phyloP scores from a whole-genome alignment of 352 stramenopile genomes.

The Phytophthora melonis region DNA sequence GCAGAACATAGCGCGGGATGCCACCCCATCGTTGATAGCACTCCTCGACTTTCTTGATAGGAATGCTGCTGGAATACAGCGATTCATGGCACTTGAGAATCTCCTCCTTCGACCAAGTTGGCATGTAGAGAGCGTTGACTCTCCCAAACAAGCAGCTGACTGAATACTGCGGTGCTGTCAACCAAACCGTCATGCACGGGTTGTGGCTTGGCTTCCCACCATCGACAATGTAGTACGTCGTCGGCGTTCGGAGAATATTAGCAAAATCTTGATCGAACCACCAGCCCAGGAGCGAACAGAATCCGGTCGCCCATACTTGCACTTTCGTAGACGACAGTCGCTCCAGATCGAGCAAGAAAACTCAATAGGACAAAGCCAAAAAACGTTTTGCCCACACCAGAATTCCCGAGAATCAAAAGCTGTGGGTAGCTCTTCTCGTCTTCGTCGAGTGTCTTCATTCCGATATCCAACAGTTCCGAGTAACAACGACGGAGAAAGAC shows the following conservation, averaged over 20 bases:
- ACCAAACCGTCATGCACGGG: conserved; percentile 35
- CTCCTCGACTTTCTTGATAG: not conserved
- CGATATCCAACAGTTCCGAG: not conserved
- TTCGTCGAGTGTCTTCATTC: not conserved
- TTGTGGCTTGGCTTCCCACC: conserved; percentile 24
- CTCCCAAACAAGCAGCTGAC: conserved; percentile 10
- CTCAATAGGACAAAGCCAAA: conserved; percentile 16
- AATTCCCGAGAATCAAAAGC: conserved; percentile 42
- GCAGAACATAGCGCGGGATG: not conserved
- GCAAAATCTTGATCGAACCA: conserved; percentile 16
- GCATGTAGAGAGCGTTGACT: conserved; percentile 25
- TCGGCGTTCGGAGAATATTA: conserved; percentile 22
- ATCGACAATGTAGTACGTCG: conserved; percentile 41
- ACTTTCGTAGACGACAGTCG: not conserved
- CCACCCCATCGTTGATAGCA: not conserved
- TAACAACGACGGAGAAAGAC: not conserved
- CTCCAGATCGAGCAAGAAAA: not conserved
- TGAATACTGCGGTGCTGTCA: conserved; percentile 23
- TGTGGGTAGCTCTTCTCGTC: conserved; percentile 4
- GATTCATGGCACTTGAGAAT: not conserved
- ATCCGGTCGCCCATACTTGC: not conserved
- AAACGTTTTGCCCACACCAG: conserved; percentile 39
- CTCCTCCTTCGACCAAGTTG: not conserved
- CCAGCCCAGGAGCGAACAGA: not conserved
- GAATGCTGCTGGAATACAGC: not conserved